Percentiles rank a stretch among this genome's conserved stretches.
Conservation (phyloP, 2,329 filamentous ascomycete genomes). For the Simplicillium aogashimaense region DNA sequence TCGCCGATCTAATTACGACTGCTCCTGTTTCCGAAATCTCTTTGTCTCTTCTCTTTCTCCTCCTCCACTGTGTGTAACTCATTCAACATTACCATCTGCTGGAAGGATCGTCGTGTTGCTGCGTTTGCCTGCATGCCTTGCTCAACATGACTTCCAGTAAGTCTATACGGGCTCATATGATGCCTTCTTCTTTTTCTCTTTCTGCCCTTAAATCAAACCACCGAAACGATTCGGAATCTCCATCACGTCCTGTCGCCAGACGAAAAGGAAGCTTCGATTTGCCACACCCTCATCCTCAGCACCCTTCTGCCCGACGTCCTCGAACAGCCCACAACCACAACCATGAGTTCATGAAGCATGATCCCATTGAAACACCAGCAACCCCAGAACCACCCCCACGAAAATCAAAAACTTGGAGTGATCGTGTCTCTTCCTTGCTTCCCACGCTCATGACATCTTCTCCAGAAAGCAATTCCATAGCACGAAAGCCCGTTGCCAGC, state of each 20-base stretch:
- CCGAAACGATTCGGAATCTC: no score
- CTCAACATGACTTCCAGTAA: constrained; percentile 36
- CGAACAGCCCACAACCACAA: constrained; percentile 1
- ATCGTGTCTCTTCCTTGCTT: constrained; percentile 24
- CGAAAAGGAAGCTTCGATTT: constrained; percentile 4
- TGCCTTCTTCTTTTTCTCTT: constrained; percentile 26
- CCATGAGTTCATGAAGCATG: background rate
- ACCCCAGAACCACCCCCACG: background rate
- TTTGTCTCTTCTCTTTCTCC: constrained; percentile 12
- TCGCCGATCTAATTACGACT: background rate
- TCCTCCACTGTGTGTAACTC: constrained; percentile 16
- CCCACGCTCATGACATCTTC: constrained; percentile 26
- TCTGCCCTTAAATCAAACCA: constrained; percentile 14
- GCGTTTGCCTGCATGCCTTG: constrained; percentile 1
- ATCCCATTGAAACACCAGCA: background rate
- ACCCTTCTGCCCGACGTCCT: background rate
- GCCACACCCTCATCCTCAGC: background rate
- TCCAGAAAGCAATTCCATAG: constrained; percentile 16
- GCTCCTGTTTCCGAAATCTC: background rate
- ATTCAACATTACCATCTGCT: constrained; percentile 7
- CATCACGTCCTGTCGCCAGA: no score
- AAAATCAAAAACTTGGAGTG: constrained; percentile 23
- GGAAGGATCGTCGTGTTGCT: constrained; percentile 17
- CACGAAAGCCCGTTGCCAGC: constrained; percentile 14
- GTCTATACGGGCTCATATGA: constrained; percentile 27